Evolutionary conservation across 495 filamentous ascomycete genomes (phyloP).

Genomic region (Ascodesmis nigricans): DNA sequence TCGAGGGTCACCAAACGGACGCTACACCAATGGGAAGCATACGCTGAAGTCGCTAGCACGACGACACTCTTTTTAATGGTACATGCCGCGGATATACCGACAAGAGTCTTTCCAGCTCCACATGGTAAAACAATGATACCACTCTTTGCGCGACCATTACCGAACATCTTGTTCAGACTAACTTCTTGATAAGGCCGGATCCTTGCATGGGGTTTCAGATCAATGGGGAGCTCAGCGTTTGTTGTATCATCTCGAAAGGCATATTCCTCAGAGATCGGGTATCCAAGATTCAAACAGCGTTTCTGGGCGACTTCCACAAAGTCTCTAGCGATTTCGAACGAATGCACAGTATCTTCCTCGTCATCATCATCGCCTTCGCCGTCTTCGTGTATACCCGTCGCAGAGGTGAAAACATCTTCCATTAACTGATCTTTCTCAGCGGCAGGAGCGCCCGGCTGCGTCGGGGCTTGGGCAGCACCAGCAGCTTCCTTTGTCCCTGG

Average conservation of each 20-base stretch:
- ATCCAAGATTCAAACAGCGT: conserved; percentile 63
- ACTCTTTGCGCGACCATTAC: conserved; percentile 87
- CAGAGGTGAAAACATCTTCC: conserved; percentile 36
- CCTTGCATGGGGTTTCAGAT: conserved; percentile 59
- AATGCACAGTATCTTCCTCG: conserved; percentile 68
- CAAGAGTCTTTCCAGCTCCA: conserved; percentile 89
- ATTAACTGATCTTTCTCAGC: conserved; percentile 24
- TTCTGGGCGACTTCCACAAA: conserved; percentile 73
- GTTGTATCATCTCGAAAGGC: conserved; percentile 85
- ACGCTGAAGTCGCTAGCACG: conserved; percentile 76
- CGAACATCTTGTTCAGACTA: conserved; percentile 96
- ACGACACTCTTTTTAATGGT: conserved; percentile 94
- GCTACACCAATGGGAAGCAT: too few relatives aligned
- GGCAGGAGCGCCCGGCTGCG: conserved; percentile 20
- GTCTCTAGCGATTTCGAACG: conserved; percentile 69
- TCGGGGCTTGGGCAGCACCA: conserved; percentile 44
- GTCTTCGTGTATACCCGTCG: conserved; percentile 30
- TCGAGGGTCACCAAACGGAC: too few relatives aligned
- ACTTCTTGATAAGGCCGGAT: conserved; percentile 93
- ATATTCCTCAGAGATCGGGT: conserved; percentile 86
- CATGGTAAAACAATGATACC: conserved; percentile 96
- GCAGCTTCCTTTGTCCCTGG: conserved; percentile 87
- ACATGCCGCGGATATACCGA: conserved; percentile 90
- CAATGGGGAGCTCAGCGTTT: conserved; percentile 81
- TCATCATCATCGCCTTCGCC: conserved; percentile 85